A percentile compares a stretch with the other conserved stretches of the same genome.
Evolutionary conservation across 768 basidiomycete genomes (phyloP).

Genomic region (Tricholoma hemisulphureum): DNA sequence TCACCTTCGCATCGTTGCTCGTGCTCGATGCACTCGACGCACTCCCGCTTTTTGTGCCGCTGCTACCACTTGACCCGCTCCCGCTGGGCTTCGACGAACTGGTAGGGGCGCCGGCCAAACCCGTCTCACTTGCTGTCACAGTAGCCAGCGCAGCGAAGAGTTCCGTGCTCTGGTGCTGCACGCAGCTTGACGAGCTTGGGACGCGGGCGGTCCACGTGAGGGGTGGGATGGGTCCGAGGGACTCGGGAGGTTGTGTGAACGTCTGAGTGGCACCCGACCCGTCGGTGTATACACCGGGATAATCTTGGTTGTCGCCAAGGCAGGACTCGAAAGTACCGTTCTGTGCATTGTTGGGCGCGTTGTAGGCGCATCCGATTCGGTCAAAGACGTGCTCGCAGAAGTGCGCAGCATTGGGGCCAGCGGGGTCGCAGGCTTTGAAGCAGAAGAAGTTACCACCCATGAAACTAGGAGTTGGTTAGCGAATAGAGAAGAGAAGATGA

Average conservation of each 20-base stretch:
- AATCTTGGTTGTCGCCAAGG: conserved; percentile 60
- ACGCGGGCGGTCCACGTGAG: conserved; percentile 40
- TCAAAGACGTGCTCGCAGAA: conserved; percentile 74
- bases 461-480: conserved; percentile 46
- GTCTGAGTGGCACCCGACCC: conserved; percentile 38
- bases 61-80: too few species aligned
- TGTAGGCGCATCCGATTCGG: conserved; percentile 72
- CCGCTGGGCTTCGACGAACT: conserved; percentile 2
- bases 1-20: conserved; percentile 12
- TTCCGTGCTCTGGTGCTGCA: conserved; percentile 25
- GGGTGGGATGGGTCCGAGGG: conserved; percentile 33
- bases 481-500: background rate
- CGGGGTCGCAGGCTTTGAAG: conserved; percentile 69
- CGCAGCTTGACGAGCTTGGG: conserved; percentile 38
- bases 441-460: conserved; percentile 67
- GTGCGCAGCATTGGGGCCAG: conserved; percentile 43
- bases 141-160: conserved; percentile 28
- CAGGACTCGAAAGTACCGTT: conserved; percentile 64
- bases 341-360: conserved; percentile 63
- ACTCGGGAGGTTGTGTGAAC: conserved; percentile 41
- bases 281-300: conserved; percentile 48
- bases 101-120: background rate
- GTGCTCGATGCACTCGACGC: too few species aligned
- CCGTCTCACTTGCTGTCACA: conserved; percentile 11
- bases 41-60: too few species aligned